Conservation (phyloP, 2,329 filamentous ascomycete species). For the Knoxdaviesia capensis region DNA sequence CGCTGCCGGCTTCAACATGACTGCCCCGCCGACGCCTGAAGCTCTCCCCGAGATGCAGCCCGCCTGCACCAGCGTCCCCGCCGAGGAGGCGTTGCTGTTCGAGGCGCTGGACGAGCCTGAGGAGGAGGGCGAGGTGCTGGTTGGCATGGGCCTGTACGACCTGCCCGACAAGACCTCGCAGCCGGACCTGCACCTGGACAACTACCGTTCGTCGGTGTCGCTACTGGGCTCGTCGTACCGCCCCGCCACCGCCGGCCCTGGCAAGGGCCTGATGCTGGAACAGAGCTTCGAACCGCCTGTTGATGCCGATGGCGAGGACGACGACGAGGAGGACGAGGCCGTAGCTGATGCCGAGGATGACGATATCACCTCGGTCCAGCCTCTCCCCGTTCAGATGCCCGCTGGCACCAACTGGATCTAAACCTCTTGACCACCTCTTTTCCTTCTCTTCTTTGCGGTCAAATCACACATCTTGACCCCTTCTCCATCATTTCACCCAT, state of each 20-base stretch:
- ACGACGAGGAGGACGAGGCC: constrained; percentile 21
- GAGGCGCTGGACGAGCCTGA: constrained; percentile 32
- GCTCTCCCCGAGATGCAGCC: constrained; percentile 31
- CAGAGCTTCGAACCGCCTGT: constrained; percentile 58
- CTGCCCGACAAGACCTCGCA: constrained; percentile 34
- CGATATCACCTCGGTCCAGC: constrained; percentile 6
- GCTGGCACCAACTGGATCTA: constrained; percentile 1
- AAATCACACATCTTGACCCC: neutral
- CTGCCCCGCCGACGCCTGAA: constrained; percentile 38
- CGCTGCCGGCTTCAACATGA: constrained; percentile 22
- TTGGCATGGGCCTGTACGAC: constrained; percentile 73
- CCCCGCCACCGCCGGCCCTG: constrained; percentile 17
- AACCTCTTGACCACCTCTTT: neutral
- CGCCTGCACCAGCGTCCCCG: constrained; percentile 21
- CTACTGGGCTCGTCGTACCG: constrained; percentile 30
- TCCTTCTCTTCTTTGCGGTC: neutral
- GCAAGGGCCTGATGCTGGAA: constrained; percentile 63
- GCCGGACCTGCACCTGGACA: constrained; percentile 27
- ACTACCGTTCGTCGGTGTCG: constrained; percentile 32
- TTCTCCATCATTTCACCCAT: neutral
- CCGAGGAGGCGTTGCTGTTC: constrained; percentile 29
- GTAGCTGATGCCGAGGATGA: constrained; percentile 16
- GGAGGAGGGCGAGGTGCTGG: constrained; percentile 48
- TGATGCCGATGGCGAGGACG: constrained; percentile 35
- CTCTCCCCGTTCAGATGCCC: neutral